Percentiles rank a stretch among this genome's conserved stretches.
These are phyloP conservation scores for Penicillium griseofulvum DNA, from an alignment of 2,329 filamentous ascomycete genomes.

Conservation along the genomic window DNA sequence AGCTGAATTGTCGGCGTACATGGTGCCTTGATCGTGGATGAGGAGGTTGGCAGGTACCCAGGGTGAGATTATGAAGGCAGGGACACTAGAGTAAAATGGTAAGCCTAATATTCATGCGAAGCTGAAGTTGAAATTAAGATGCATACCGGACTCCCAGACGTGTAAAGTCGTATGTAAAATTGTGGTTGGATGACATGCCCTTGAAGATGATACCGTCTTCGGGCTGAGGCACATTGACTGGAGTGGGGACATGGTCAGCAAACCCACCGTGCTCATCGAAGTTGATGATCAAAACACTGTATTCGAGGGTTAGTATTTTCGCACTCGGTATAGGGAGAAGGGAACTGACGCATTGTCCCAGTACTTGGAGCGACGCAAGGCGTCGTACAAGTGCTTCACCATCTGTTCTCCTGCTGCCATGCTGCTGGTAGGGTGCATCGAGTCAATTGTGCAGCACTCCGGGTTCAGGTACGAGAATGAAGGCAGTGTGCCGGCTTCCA, in stretches of 20 bases:
- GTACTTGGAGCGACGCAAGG: constrained; percentile 40
- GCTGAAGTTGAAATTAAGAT: background rate
- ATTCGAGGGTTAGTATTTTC: background rate
- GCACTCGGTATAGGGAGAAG: background rate
- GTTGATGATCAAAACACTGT: constrained; percentile 39
- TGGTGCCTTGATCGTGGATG: constrained; percentile 40
- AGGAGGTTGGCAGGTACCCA: constrained; percentile 34
- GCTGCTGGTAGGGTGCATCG: constrained; percentile 42
- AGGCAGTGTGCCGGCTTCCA: constrained; percentile 62
- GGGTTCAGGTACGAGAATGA: constrained; percentile 59
- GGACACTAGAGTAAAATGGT: constrained; percentile 25
- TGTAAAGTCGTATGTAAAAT: constrained; percentile 40
- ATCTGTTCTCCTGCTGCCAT: constrained; percentile 40
- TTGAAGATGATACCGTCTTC: constrained; percentile 35
- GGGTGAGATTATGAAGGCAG: constrained; percentile 39
- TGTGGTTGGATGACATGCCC: constrained; percentile 29
- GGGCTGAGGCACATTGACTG: constrained; percentile 35
- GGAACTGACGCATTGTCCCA: constrained; percentile 35
- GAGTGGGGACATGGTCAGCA: constrained; percentile 41
- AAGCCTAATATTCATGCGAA: background rate
- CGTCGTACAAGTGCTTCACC: constrained; percentile 45
- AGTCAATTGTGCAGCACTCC: constrained; percentile 38
- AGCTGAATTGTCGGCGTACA: constrained; percentile 36
- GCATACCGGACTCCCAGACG: constrained; percentile 38
- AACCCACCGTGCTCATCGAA: constrained; percentile 46